Base-by-base conservation (phyloP, 306 rosid genomes). In the Citrullus colocynthis region DNA sequence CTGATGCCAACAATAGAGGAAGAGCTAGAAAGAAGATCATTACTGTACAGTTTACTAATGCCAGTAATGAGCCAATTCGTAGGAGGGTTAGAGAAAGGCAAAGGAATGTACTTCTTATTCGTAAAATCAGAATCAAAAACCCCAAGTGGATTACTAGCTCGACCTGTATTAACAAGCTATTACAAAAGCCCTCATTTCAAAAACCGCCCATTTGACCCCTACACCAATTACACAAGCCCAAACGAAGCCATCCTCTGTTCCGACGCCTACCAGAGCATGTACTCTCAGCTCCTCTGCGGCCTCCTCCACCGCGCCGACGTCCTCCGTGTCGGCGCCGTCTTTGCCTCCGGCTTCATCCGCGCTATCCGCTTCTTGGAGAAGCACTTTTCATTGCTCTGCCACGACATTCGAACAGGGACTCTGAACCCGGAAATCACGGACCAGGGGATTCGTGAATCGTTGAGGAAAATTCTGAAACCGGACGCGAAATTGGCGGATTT, bases 181-280 rank as follows among this genome's bases (percentile, higher is more conserved):
- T 94, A 94, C 90, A 94, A 94, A 79, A 90, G 95, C 65, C 49
- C 90, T 7, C 88, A 88, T 81, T 94, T 94, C 83, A 74, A 71
- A 10, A 81, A 86, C 37, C 83, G 95, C n/a, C 86, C 88, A 5
- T 83, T 78, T n/a, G 97, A 91, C 75, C 96, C 98, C 13, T 94
- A 94, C 87, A 87, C 95, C 16, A 88, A 90, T 80, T 89, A 87
- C 80, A 94, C 98, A 34, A 90, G 96, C 86, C 97, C 98, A 28
- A 89, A 88, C 57, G 90, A 94, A 55, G 81, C 96, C 66, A 87
- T 94, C 13, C 92, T 89, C 18, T 94, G 98, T 78, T 83, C 82
- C 6, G 98, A 94, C 75, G 86, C 98, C 1, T 89, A 90, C 91
- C 98, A 94, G 66, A 90, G 96, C 90, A 91, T 94, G 98, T 94